phyloP scores from a whole-genome alignment of 352 stramenopile genomes.

The Globisporangium paroecandrum region DNA sequence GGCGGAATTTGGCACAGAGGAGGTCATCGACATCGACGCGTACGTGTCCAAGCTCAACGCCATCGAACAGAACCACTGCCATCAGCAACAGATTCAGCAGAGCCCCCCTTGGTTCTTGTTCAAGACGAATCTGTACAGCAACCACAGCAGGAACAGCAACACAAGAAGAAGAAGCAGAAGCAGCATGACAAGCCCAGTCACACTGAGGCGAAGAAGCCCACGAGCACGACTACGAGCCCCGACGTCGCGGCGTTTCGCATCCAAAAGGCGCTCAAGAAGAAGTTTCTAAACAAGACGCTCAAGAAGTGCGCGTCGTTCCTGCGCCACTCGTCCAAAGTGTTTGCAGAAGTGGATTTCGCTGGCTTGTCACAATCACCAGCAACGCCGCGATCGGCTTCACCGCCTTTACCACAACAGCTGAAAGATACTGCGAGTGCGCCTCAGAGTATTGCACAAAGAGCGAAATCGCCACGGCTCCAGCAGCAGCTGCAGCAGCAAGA shows the following conservation, averaged over 20 bases:
- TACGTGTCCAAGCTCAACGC: neutral
- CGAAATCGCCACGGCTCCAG: neutral
- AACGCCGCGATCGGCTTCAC: neutral
- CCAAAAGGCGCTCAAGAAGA: constrained; percentile 19
- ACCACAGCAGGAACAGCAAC: neutral
- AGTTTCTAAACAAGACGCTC: constrained; percentile 15
- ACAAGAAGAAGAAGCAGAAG: neutral
- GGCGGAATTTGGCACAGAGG: constrained; percentile 12
- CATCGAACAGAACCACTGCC: neutral
- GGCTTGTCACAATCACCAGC: neutral
- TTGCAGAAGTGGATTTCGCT: constrained; percentile 9
- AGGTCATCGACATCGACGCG: constrained; percentile 10
- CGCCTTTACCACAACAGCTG: neutral
- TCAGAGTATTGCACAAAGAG: neutral
- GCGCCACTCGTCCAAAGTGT: constrained; percentile 18
- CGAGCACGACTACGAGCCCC: neutral
- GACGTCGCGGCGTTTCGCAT: constrained; percentile 12
- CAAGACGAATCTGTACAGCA: neutral
- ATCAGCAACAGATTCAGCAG: neutral
- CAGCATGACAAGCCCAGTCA: neutral
- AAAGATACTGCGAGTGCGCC: neutral
- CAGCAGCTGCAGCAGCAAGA: neutral
- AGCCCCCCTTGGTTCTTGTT: neutral
- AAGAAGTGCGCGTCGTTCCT: constrained; percentile 18
- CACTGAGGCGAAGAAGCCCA: neutral